Evolutionary conservation across 1,139 yeast genomes (phyloP), one percentile per base, ranked within the genome.

Genomic region (Suhomyces bribrorum): DNA sequence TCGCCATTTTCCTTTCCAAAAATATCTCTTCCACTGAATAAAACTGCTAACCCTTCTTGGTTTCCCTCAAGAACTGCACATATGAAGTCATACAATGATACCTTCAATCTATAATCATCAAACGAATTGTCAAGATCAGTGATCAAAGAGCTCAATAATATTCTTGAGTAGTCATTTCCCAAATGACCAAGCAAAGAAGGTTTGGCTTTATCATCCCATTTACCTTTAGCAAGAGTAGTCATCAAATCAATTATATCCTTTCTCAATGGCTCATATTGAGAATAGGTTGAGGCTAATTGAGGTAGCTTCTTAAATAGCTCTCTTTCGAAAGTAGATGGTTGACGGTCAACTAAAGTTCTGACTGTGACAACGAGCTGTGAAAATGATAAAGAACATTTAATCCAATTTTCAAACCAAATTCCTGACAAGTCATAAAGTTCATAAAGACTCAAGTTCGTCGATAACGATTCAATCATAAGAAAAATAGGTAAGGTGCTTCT

Each of bases 101-200:
- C 75, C 41, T 83, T 75, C 29, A 84, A 65, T 12, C 61, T 62
- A 43, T 75, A 77, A 38, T 77, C 78, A 48, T 80, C 86, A 45
- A 83, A 69, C 1, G 77, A 68, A 48, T 78, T 79, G 24, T 76
- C 75, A 47, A 88, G 66, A 46, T 87, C 90, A 1, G 73, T 54
- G 0, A 80, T 74, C 29, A 90, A 59, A 2, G 83, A 74, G 14
- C 74, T 69, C 13, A 86, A 66, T 27, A 92, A 68, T 7, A 79
- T 64, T 31, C 74, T 76, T 0, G 96, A 77, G 47, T 77, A 73
- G 16, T 73, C 69, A 14, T 76, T 71, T 3, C 95, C 95, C 37
- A 90, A 64, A 56, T 87, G 89, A 0, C 97, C 86, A 29, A 90
- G 66, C 38, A 92, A 64, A 1, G 96, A 87, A 3, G 96, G 95